A percentile compares a stretch with the other conserved stretches of the same genome.
These are phyloP conservation scores for Coniochaeta ligniaria DNA, from an alignment of 2,329 filamentous ascomycete species.

Conservation along the genomic window DNA sequence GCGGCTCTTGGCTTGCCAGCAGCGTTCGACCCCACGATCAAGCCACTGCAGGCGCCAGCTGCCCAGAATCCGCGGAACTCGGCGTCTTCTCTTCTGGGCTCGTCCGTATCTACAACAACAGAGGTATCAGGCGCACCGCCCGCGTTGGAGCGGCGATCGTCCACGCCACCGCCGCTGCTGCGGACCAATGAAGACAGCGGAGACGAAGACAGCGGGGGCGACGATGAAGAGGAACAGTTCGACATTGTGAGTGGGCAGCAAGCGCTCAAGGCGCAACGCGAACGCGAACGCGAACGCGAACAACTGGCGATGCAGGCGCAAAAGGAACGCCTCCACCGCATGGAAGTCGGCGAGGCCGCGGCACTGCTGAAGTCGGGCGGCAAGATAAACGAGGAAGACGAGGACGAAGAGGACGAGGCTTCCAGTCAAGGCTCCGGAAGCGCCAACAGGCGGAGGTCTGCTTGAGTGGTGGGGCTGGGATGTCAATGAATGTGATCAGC, in stretches of 20 bases:
- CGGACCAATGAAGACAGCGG: conserved; percentile 24
- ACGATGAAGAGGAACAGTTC: conserved; percentile 33
- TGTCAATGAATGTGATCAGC: not conserved
- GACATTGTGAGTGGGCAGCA: conserved; percentile 28
- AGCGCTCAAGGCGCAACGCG: conserved; percentile 26
- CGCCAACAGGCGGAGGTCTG: not conserved
- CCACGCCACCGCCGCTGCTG: conserved; percentile 12
- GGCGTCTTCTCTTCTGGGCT: not conserved
- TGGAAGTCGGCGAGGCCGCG: conserved; percentile 52
- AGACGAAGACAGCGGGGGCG: conserved; percentile 36
- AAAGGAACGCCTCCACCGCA: conserved; percentile 49
- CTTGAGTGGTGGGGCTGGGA: not conserved
- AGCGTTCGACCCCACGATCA: conserved; percentile 57
- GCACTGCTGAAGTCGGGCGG: conserved; percentile 30
- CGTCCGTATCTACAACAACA: not conserved
- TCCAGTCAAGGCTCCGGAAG: not conserved
- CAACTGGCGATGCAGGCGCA: conserved; percentile 32
- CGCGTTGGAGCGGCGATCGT: conserved; percentile 5
- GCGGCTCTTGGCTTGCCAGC: conserved; percentile 56
- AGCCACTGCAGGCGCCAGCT: conserved; percentile 35
- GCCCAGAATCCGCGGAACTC: not conserved
- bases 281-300: conserved; percentile 31
- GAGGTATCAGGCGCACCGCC: not conserved
- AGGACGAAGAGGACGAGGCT: conserved; percentile 18
- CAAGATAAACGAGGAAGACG: conserved; percentile 13